A percentile compares a stretch with the other conserved stretches of the same genome.
phyloP scores from a whole-genome alignment of 225 moss, liverwort and hornwort species.

The Polytrichum formosum region DNA sequence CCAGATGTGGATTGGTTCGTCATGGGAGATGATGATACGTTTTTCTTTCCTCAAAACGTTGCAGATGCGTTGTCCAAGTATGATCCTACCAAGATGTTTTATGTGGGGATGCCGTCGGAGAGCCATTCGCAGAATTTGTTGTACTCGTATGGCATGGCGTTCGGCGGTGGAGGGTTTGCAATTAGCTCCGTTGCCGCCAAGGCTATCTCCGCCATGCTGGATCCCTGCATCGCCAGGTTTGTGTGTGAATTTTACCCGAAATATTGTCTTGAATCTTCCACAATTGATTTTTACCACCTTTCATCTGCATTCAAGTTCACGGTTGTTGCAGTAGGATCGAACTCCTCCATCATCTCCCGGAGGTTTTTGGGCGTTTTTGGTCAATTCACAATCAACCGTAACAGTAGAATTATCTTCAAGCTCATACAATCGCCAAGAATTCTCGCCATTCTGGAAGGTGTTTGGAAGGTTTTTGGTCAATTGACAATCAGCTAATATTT shows the following conservation, averaged over 20 bases:
- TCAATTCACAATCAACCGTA: no score
- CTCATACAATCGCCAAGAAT: no score
- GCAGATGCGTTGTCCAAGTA: conserved; percentile 52
- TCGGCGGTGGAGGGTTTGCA: conserved; percentile 47
- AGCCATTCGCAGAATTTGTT: conserved; percentile 27
- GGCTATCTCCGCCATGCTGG: conserved; percentile 24
- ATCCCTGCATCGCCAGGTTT: conserved; percentile 29
- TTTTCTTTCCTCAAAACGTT: conserved; percentile 51
- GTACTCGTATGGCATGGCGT: conserved; percentile 35
- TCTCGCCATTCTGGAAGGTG: no score
- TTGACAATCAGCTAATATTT: no score
- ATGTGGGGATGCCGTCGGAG: conserved; percentile 34
- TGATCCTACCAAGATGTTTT: conserved; percentile 26
- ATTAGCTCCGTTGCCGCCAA: conserved; percentile 24
- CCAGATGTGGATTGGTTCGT: conserved; percentile 68
- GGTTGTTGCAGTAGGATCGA: no score
- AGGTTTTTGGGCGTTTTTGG: no score
- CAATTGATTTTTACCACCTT: no score
- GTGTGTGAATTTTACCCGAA: neutral
- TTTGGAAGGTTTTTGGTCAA: no score
- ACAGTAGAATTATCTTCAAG: no score
- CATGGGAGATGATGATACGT: conserved; percentile 72
- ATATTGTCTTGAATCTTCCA: no score
- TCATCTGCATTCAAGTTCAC: no score
- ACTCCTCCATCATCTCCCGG: no score